Percentiles rank a stretch among this genome's conserved stretches.
phyloP scores from a whole-genome alignment of 495 filamentous ascomycete genomes.

The Penicillium psychrofluorescens region DNA sequence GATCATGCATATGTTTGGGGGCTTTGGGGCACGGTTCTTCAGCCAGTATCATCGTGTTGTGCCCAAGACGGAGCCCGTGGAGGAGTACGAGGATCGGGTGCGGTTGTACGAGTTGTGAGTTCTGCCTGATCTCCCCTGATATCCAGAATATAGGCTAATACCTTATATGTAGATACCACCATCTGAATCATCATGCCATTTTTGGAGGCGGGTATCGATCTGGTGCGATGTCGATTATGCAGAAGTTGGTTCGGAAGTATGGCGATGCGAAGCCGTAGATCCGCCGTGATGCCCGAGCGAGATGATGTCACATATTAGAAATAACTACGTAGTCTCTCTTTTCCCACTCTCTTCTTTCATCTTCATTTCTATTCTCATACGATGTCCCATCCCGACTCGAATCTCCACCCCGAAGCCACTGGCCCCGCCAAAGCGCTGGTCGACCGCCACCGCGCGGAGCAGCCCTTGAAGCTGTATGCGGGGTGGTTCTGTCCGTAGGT shows the following conservation, averaged over 20 bases:
- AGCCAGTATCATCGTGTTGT: slow-evolving; percentile 67
- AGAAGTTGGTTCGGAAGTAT: slow-evolving; percentile 62
- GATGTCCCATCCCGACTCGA: slow-evolving; percentile 32
- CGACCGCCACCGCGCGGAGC: slow-evolving; percentile 37
- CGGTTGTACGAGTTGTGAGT: slow-evolving; percentile 76
- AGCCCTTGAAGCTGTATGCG: slow-evolving; percentile 54
- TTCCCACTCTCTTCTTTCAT: background rate
- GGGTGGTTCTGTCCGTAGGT: slow-evolving; percentile 56
- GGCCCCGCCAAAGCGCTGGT: slow-evolving; percentile 43
- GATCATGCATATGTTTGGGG: slow-evolving; percentile 95
- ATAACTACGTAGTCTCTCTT: background rate
- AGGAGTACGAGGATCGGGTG: slow-evolving; percentile 78
- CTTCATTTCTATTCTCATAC: background rate
- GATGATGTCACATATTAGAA: background rate
- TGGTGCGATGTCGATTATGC: slow-evolving; percentile 71
- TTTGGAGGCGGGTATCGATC: slow-evolving; percentile 72
- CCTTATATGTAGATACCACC: slow-evolving; percentile 59
- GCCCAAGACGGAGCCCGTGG: slow-evolving; percentile 71
- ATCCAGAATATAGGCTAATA: no score
- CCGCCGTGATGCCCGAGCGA: no score
- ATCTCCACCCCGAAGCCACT: slow-evolving; percentile 46
- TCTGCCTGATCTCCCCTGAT: background rate
- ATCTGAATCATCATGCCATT: slow-evolving; percentile 80
- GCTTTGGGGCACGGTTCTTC: slow-evolving; percentile 67
- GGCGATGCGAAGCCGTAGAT: slow-evolving; percentile 10